Percentiles rank a stretch among this genome's conserved stretches.
Evolutionary conservation across 208 protist genomes (phyloP).

Genomic region (Zelonia costaricensis): DNA sequence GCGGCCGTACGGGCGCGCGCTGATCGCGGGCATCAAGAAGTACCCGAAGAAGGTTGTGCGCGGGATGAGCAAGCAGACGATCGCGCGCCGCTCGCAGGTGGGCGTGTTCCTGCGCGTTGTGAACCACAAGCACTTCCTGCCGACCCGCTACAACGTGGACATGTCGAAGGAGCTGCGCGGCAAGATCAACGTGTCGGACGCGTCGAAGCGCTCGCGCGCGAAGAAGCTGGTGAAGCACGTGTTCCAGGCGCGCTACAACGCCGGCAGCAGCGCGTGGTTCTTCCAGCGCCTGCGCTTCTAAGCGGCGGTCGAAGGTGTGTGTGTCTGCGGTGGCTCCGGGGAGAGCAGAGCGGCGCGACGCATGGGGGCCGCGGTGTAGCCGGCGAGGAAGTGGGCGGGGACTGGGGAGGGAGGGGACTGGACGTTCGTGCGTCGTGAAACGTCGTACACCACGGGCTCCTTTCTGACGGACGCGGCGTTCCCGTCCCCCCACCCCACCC

Average conservation of each 20-base stretch:
- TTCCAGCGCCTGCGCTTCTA: constrained; percentile 99
- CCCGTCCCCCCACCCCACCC: neutral
- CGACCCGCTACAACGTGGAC: constrained; percentile 96
- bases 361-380: too few relatives aligned
- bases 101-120: constrained; percentile 97
- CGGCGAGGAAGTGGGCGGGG: neutral
- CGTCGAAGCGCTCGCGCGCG: constrained; percentile 87
- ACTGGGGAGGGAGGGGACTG: neutral
- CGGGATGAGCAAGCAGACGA: constrained; percentile 94
- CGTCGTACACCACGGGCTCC: too few relatives aligned
- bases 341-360: too few relatives aligned
- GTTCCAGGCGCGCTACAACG: constrained; percentile 96
- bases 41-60: constrained; percentile 95
- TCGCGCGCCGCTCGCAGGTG: constrained; percentile 92
- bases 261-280: constrained; percentile 98
- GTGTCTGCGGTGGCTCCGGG: too few relatives aligned
- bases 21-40: constrained; percentile 97
- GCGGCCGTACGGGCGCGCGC: constrained; percentile 94
- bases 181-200: constrained; percentile 92
- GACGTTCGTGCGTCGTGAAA: too few relatives aligned
- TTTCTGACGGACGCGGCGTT: too few relatives aligned
- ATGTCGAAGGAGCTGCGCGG: constrained; percentile 90
- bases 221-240: constrained; percentile 86
- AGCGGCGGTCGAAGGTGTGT: too few relatives aligned
- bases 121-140: constrained; percentile 99